A percentile compares a stretch with the other conserved stretches of the same genome.
Evolutionary conservation across 257 asterid genomes (phyloP).

Genomic region (Nicotiana otophora): DNA sequence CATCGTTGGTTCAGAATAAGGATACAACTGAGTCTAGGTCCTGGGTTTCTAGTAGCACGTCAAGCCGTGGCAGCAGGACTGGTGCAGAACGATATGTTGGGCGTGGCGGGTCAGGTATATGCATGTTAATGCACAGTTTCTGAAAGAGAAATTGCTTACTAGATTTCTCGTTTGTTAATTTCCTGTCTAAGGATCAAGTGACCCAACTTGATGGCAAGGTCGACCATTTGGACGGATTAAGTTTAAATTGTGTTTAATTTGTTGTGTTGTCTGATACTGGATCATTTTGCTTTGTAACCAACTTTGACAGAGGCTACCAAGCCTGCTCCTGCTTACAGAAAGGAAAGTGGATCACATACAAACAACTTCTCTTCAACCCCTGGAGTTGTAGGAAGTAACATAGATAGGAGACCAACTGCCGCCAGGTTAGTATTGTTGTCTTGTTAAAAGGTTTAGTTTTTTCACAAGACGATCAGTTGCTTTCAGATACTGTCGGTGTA

Average conservation of each 20-base stretch:
- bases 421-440: conserved; percentile 37
- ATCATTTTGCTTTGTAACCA: not conserved
- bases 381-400: conserved; percentile 38
- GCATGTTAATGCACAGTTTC: not conserved
- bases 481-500: not conserved
- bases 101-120: conserved; percentile 62
- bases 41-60: conserved; percentile 44
- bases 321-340: conserved; percentile 50
- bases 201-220: too few relatives aligned
- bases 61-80: conserved; percentile 54
- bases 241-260: not conserved
- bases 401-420: conserved; percentile 40
- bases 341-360: conserved; percentile 58
- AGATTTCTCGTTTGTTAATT: too few relatives aligned
- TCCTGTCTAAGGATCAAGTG: too few relatives aligned
- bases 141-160: not conserved
- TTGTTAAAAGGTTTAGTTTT: not conserved
- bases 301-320: conserved; percentile 40
- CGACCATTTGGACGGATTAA: too few relatives aligned
- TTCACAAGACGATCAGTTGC: not conserved
- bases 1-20: conserved; percentile 47
- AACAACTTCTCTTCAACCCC: conserved; percentile 36
- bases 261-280: conserved; percentile 3
- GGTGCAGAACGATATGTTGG: conserved; percentile 49
- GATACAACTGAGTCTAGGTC: conserved; percentile 57